Evolutionary conservation across 495 filamentous ascomycete genomes (phyloP).

Genomic region (Xylaria curta): DNA sequence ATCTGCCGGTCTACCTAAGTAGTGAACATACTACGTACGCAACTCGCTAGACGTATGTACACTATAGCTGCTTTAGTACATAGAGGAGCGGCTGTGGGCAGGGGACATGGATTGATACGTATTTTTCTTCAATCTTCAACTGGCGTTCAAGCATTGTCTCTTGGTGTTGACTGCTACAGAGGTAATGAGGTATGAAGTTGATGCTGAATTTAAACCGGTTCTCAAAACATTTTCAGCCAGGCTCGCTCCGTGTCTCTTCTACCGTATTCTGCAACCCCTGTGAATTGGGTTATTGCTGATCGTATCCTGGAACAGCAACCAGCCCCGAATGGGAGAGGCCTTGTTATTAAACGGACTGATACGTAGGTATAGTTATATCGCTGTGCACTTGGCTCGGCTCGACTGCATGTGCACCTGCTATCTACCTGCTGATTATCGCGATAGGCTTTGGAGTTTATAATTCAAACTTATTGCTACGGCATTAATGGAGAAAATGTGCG

Average conservation of each 20-base stretch:
- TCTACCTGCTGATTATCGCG: neutral
- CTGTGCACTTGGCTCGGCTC: neutral
- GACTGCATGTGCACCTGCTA: neutral
- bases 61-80: neutral
- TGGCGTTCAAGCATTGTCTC: neutral
- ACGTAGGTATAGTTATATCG: neutral
- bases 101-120: neutral
- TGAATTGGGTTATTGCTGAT: neutral
- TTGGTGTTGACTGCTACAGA: neutral
- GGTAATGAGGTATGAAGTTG: neutral
- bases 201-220: neutral
- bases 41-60: neutral
- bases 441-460: neutral
- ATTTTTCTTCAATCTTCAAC: neutral
- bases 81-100: neutral
- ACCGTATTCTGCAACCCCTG: neutral
- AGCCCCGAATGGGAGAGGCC: neutral
- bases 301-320: constrained; percentile 14
- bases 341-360: constrained; percentile 1
- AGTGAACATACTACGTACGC: neutral
- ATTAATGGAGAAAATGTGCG: neutral
- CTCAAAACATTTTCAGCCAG: neutral
- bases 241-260: neutral
- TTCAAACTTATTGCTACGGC: neutral
- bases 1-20: neutral